Conservation (phyloP, 495 filamentous ascomycete species). For the Penicilliopsis zonata region DNA sequence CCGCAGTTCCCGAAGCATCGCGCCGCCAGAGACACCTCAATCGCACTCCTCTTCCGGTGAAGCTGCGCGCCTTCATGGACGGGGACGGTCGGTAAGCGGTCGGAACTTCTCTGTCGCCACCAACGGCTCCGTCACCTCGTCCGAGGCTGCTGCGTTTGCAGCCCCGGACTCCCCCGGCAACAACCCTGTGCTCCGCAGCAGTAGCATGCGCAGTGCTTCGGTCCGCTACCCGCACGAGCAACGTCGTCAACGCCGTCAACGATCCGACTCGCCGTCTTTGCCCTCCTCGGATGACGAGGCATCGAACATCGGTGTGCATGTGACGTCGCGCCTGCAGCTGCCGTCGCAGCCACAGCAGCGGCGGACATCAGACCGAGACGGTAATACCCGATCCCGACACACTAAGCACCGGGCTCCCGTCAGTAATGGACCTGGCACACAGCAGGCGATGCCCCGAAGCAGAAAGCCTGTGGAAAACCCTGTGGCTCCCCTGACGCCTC, state of each 20-base stretch:
- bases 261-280: conserved; percentile 20
- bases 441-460: background rate
- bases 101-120: background rate
- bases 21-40: background rate
- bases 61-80: background rate
- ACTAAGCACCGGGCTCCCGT: too few species aligned
- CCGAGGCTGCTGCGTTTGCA: too few species aligned
- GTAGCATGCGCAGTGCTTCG: conserved; percentile 16
- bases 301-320: conserved; percentile 8
- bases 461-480: background rate
- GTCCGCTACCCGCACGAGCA: conserved; percentile 11
- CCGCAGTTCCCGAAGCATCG: too few species aligned
- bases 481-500: conserved; percentile 16
- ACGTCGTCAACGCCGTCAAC: conserved; percentile 5
- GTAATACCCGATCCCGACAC: too few species aligned
- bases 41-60: background rate
- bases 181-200: conserved; percentile 14
- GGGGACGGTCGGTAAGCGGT: background rate
- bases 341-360: background rate
- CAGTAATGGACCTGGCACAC: too few species aligned
- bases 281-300: conserved; percentile 32
- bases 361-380: too few species aligned
- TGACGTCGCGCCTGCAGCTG: conserved; percentile 1
- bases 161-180: conserved; percentile 5
- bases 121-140: background rate